These are phyloP conservation scores for Pseudogymnoascus sp. DNA, from an alignment of 2,329 filamentous ascomycete species.

Conservation along the genomic window DNA sequence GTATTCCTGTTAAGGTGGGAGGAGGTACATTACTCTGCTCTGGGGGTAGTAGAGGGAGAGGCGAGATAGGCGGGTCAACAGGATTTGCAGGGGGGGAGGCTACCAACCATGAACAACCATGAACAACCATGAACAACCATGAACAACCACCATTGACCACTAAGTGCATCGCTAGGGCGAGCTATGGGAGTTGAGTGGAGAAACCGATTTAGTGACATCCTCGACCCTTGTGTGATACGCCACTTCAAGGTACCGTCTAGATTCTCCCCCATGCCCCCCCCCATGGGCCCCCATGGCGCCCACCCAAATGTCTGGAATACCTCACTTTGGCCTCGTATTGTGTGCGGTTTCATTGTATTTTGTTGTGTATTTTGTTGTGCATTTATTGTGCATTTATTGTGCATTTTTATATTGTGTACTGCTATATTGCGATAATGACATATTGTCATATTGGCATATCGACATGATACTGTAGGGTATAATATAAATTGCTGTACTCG, in stretches of 20 bases:
- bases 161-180: background rate
- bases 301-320: background rate
- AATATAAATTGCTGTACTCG: background rate
- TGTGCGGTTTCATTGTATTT: background rate
- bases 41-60: too few relatives aligned
- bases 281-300: background rate
- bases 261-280: background rate
- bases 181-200: background rate
- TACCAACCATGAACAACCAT: background rate
- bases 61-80: background rate
- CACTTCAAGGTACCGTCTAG: constrained; percentile 2
- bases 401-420: background rate
- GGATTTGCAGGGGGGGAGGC: background rate
- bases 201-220: background rate
- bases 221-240: constrained; percentile 4
- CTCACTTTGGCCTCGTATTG: background rate
- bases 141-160: background rate
- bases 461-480: background rate
- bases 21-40: too few relatives aligned
- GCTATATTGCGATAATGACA: too few relatives aligned
- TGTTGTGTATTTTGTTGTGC: background rate
- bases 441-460: too few relatives aligned
- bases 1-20: background rate
- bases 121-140: background rate
- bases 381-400: background rate